These are phyloP conservation scores for Acarospora socialis DNA, from an alignment of 2,329 filamentous ascomycete species.

Conservation along the genomic window DNA sequence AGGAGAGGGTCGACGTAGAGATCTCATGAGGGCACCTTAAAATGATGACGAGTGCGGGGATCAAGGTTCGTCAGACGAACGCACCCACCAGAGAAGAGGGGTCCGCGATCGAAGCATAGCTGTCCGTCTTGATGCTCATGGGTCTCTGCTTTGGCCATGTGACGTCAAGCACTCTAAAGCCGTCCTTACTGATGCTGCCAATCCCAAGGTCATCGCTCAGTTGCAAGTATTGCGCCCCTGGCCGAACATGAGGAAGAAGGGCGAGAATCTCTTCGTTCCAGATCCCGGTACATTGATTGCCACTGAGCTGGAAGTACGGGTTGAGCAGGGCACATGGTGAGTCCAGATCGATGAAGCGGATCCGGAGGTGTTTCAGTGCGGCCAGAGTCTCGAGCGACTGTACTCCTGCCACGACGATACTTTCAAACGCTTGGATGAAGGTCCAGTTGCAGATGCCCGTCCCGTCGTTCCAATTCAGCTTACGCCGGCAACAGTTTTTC, in stretches of 20 bases:
- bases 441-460: constrained; percentile 57
- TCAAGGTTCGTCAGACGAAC: too few species aligned
- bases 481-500: constrained; percentile 54
- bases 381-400: constrained; percentile 44
- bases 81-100: too few species aligned
- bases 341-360: constrained; percentile 63
- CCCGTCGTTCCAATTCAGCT: constrained; percentile 43
- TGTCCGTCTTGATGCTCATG: too few species aligned
- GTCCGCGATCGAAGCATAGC: too few species aligned
- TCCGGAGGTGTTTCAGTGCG: constrained; percentile 49
- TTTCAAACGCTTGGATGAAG: constrained; percentile 59
- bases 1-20: too few species aligned
- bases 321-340: constrained; percentile 57
- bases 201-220: constrained; percentile 45
- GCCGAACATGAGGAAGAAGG: constrained; percentile 44
- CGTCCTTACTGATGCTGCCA: constrained; percentile 17
- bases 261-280: constrained; percentile 57
- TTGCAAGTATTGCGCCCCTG: constrained; percentile 44
- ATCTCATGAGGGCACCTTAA: too few species aligned
- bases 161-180: too few species aligned
- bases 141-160: constrained; percentile 19
- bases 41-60: too few species aligned
- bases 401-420: constrained; percentile 50
- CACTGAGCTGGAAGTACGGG: constrained; percentile 53
- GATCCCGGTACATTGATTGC: constrained; percentile 50